These are phyloP conservation scores for Colletotrichum sp. DNA, from an alignment of 2,329 filamentous ascomycete species.

Conservation along the genomic window DNA sequence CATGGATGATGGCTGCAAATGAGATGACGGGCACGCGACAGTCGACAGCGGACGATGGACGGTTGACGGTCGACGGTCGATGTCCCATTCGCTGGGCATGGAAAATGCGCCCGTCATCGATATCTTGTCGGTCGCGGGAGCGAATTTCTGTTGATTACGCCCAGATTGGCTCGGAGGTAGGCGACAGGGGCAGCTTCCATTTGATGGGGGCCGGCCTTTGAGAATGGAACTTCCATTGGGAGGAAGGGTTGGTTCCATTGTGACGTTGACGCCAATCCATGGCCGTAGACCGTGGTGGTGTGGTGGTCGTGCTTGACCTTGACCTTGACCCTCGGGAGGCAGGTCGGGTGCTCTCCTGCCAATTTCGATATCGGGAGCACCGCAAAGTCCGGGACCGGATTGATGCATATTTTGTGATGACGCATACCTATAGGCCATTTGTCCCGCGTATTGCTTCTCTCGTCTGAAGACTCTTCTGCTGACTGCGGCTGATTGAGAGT, in stretches of 20 bases:
- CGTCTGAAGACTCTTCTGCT: background rate
- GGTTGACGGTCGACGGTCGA: background rate
- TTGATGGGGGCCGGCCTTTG: background rate
- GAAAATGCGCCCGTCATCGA: slow-evolving; percentile 7
- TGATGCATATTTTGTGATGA: background rate
- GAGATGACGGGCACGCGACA: slow-evolving; percentile 6
- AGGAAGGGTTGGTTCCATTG: background rate
- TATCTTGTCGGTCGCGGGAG: background rate
- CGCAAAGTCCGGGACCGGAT: background rate
- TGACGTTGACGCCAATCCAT: background rate
- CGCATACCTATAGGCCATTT: background rate
- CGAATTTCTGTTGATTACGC: background rate
- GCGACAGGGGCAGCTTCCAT: background rate
- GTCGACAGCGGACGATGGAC: background rate
- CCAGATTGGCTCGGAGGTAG: background rate
- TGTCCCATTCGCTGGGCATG: background rate
- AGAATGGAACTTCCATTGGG: background rate
- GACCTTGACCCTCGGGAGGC: background rate
- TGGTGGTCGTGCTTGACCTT: background rate
- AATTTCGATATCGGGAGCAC: background rate
- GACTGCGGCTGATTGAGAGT: background rate
- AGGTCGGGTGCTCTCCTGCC: background rate
- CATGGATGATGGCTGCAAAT: background rate
- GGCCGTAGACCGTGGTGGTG: background rate
- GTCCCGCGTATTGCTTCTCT: background rate